A percentile compares a stretch with the other conserved stretches of the same genome.
These are phyloP conservation scores for Potentilla sterilis DNA, from an alignment of 306 rosid species.

Conservation along the genomic window DNA sequence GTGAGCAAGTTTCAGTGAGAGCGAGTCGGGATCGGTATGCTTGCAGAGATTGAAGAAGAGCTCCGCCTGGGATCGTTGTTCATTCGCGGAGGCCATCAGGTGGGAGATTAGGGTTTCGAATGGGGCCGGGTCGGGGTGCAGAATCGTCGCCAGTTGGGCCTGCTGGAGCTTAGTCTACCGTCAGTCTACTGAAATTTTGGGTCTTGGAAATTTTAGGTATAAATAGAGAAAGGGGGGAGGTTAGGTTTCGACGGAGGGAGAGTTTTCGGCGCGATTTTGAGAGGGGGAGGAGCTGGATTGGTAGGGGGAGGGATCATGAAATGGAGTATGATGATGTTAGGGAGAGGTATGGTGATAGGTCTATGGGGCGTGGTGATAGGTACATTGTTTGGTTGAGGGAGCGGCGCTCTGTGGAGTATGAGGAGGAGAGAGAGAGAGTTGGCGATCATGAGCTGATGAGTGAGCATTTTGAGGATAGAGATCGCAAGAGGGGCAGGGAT, in stretches of 20 bases:
- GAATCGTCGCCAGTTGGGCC: no score
- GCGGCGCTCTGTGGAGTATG: conserved; percentile 57
- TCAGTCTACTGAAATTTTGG: no score
- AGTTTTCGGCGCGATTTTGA: conserved; percentile 39
- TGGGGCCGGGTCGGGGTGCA: no score
- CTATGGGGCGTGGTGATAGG: neutral
- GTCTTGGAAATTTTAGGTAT: no score
- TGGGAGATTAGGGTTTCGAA: no score
- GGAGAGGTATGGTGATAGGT: conserved; percentile 47
- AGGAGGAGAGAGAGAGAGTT: conserved; percentile 46
- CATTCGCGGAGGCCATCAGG: no score
- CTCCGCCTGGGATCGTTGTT: no score
- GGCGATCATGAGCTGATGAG: conserved; percentile 41
- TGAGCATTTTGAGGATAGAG: conserved; percentile 42
- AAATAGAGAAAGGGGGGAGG: conserved; percentile 69
- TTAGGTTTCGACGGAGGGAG: conserved; percentile 44
- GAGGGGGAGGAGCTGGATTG: conserved; percentile 63
- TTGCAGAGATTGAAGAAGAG: no score
- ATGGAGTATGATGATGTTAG: conserved; percentile 51
- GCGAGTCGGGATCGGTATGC: no score
- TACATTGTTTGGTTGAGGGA: conserved; percentile 48
- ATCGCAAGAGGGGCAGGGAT: conserved; percentile 37
- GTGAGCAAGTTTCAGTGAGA: no score
- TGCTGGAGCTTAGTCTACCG: no score
- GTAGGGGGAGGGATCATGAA: conserved; percentile 42